Evolutionary conservation across 1,139 yeast genomes (phyloP).

Genomic region (Zygosaccharomyces pseudobailii): DNA sequence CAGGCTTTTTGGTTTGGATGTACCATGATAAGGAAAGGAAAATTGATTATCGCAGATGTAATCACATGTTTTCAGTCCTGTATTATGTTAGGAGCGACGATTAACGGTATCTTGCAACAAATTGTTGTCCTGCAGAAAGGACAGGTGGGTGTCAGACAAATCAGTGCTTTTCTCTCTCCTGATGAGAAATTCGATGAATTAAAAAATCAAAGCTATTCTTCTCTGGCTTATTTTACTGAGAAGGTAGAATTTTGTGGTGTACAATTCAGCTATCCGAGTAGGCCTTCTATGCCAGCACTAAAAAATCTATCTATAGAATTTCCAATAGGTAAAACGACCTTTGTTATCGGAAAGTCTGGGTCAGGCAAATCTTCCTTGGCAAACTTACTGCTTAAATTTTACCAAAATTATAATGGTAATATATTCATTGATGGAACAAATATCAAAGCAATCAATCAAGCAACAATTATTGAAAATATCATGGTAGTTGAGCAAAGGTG

Average conservation of each 20-base stretch:
- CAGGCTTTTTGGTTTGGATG: conserved; percentile 93
- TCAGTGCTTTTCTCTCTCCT: conserved; percentile 21
- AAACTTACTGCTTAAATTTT: conserved; percentile 56
- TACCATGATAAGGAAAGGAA: conserved; percentile 49
- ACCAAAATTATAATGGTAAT: conserved; percentile 44
- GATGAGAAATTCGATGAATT: conserved; percentile 13
- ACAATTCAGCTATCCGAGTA: conserved; percentile 56
- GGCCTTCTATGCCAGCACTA: conserved; percentile 45
- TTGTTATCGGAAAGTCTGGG: conserved; percentile 80
- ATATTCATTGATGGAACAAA: conserved; percentile 54
- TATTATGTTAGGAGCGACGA: conserved; percentile 57
- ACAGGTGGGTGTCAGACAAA: conserved; percentile 47
- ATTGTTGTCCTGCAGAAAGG: conserved; percentile 59
- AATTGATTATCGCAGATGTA: conserved; percentile 54
- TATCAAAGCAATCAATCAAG: conserved; percentile 40
- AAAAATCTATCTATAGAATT: conserved; percentile 44
- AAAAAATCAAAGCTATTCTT: conserved; percentile 29
- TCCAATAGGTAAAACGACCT: conserved; percentile 47
- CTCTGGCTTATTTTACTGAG: conserved; percentile 34
- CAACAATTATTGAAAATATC: conserved; percentile 59
- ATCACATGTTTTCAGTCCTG: conserved; percentile 83
- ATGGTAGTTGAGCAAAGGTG: conserved; percentile 72
- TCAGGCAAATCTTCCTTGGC: conserved; percentile 87
- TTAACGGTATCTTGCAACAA: conserved; percentile 49
- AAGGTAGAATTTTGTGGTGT: conserved; percentile 48